Percentiles rank a stretch among this genome's conserved stretches.
Evolutionary conservation across 2,329 filamentous ascomycete species (phyloP).

Genomic region (Aspergillus quadricinctus): DNA sequence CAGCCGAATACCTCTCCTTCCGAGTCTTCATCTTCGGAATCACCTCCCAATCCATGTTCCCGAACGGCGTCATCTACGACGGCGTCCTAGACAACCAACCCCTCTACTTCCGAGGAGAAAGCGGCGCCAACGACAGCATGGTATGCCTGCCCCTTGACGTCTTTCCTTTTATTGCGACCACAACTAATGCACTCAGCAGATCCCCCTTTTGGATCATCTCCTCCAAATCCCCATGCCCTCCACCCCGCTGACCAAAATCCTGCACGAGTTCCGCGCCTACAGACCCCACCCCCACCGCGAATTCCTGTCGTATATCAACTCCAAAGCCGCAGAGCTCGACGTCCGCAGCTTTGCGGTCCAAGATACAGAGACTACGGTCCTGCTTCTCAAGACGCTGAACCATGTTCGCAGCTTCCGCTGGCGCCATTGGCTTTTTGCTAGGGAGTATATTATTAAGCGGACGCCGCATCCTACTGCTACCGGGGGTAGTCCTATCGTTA

Average conservation of each 20-base stretch:
- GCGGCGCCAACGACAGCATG: slow-evolving; percentile 91
- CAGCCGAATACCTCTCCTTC: slow-evolving; percentile 80
- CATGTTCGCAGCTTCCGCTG: slow-evolving; percentile 48
- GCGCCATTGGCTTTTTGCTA: slow-evolving; percentile 47
- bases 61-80: slow-evolving; percentile 83
- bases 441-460: slow-evolving; percentile 46
- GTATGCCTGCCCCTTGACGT: slow-evolving; percentile 35
- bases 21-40: slow-evolving; percentile 97
- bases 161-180: background rate
- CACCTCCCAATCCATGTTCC: slow-evolving; percentile 90
- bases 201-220: slow-evolving; percentile 84
- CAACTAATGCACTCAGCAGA: slow-evolving; percentile 35
- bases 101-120: slow-evolving; percentile 83
- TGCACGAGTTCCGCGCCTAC: slow-evolving; percentile 71
- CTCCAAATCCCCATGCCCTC: slow-evolving; percentile 81
- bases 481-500: slow-evolving; percentile 47
- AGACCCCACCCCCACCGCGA: slow-evolving; percentile 82
- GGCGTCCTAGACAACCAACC: slow-evolving; percentile 68
- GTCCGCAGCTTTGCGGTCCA: slow-evolving; percentile 35
- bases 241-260: slow-evolving; percentile 82
- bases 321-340: slow-evolving; percentile 46
- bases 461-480: slow-evolving; percentile 46
- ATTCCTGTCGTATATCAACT: slow-evolving; percentile 70
- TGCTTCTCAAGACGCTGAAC: slow-evolving; percentile 44
- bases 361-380: slow-evolving; percentile 38